Percentiles rank a stretch among this genome's conserved stretches.
phyloP scores from a whole-genome alignment of 2,329 filamentous ascomycete genomes.

The Lecanicillium sp. region DNA sequence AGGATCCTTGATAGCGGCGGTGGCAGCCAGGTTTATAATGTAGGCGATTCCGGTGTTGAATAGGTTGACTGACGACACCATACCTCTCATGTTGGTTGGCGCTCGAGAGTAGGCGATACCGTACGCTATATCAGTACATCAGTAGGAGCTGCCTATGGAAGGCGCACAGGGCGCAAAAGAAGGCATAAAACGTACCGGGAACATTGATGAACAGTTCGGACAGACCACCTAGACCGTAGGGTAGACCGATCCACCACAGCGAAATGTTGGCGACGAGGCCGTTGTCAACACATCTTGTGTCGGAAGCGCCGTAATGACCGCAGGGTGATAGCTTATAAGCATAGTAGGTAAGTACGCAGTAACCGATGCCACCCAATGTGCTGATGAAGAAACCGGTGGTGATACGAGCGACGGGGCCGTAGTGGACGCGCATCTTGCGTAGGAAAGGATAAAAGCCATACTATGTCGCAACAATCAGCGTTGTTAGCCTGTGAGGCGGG shows the following conservation, averaged over 20 bases:
- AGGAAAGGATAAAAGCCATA: constrained; percentile 48
- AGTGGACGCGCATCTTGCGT: constrained; percentile 40
- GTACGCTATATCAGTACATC: constrained; percentile 24
- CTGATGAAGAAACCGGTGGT: constrained; percentile 46
- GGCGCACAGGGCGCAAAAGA: no score
- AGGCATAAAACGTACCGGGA: constrained; percentile 5
- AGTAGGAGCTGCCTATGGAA: no score
- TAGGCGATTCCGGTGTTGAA: constrained; percentile 39
- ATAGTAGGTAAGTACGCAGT: constrained; percentile 47
- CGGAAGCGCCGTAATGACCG: constrained; percentile 18
- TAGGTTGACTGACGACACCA: constrained; percentile 42
- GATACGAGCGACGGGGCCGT: constrained; percentile 51
- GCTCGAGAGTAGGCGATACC: constrained; percentile 44
- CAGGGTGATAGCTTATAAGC: constrained; percentile 51
- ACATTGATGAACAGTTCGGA: constrained; percentile 21
- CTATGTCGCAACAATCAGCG: neutral
- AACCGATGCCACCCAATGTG: constrained; percentile 45
- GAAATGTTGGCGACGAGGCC: constrained; percentile 17
- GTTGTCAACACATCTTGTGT: constrained; percentile 13
- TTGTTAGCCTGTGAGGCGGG: no score
- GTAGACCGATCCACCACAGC: constrained; percentile 16
- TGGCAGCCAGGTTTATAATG: constrained; percentile 34
- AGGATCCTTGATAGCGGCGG: constrained; percentile 39
- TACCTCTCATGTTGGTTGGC: constrained; percentile 42
- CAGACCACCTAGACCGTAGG: constrained; percentile 19